These are phyloP conservation scores for Cercospora nicotianae DNA, from an alignment of 2,329 filamentous ascomycete species.

Conservation along the genomic window DNA sequence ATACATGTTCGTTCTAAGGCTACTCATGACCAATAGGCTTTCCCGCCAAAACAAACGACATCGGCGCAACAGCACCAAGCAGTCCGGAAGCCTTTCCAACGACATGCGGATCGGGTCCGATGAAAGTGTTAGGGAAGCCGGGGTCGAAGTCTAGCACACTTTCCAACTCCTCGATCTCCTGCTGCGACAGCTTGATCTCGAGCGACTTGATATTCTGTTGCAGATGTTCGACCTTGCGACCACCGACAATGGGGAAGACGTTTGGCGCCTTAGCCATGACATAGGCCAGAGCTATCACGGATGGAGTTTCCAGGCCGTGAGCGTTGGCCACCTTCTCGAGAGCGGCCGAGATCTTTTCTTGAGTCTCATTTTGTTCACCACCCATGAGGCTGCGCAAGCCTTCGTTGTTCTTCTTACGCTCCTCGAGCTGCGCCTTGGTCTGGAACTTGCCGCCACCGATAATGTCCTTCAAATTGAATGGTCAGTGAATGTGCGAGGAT, in stretches of 20 bases:
- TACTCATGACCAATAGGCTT: conserved; percentile 40
- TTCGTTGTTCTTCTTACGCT: conserved; percentile 43
- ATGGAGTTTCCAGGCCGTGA: conserved; percentile 47
- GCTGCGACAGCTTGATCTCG: conserved; percentile 56
- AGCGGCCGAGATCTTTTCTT: conserved; percentile 55
- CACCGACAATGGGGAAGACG: conserved; percentile 65
- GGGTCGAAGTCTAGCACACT: conserved; percentile 60
- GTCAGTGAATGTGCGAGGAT: background rate
- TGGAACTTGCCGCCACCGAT: conserved; percentile 45
- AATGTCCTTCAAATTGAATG: conserved; percentile 43
- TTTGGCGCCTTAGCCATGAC: conserved; percentile 63
- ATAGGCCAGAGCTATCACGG: conserved; percentile 61
- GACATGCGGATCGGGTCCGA: conserved; percentile 42
- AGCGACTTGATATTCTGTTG: conserved; percentile 69
- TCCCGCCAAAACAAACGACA: conserved; percentile 31
- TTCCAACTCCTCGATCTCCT: conserved; percentile 69
- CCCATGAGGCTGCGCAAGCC: conserved; percentile 29
- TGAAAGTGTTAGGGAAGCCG: conserved; percentile 66
- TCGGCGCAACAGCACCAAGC: conserved; percentile 31
- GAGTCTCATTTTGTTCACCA: conserved; percentile 42
- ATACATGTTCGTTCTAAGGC: background rate
- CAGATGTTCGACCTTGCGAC: conserved; percentile 68
- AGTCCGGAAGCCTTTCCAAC: conserved; percentile 31
- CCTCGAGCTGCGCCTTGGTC: conserved; percentile 48
- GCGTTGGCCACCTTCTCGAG: conserved; percentile 61